Evolutionary conservation across 108 stramenopile genomes (phyloP), one percentile per base, ranked within the genome.

Genomic region (Skeletonema marinoi): DNA sequence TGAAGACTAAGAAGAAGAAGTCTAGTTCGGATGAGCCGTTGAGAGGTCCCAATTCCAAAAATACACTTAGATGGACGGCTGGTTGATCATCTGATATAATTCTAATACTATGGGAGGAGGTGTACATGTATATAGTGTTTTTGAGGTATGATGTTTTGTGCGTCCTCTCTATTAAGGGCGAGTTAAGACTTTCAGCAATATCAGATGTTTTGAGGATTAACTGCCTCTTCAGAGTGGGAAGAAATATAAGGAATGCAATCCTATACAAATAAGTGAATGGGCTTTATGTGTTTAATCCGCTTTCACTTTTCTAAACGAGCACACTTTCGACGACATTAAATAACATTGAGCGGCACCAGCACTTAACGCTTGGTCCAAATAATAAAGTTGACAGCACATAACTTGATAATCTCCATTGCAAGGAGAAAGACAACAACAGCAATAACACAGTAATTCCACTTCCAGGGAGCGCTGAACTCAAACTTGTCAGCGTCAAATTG

Each of bases 41-140:
- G 77, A 67, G 76, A 31, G 77, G 81, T 6, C 81, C 81, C 8
- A 78, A 82, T 66, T 68, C 77, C 14, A 66, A 82, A 21, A 78
- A 73, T 68, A 58, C 81, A 0, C 60, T 82, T 77, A 63, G 72
- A 60, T 82, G 81, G 81, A 78, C 81, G 29, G 77, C 81, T 54
- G 81, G 81, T 10, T 82, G 64, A 81, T 32, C 19, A n/a, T n/a
- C n/a, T 16, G 16, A 46, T 46, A 16, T 2, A 14, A 11, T 14
- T n/a, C 44, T n/a, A n/a, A n/a, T n/a, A n/a, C 44, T 14, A 16
- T 8, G 4, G 16, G 16, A 3, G 2, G 16, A 46, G 44, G 44
- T 39, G 8, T 11, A n/a, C n/a, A 39, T 39, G 9, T 38, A 7
- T 39, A 9, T 36, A 36, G 7, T 36, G 7, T 36, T 36, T 36